Conservation (phyloP, 228 moss, liverwort and hornwort species). For the Sphagnum magellanicum region DNA sequence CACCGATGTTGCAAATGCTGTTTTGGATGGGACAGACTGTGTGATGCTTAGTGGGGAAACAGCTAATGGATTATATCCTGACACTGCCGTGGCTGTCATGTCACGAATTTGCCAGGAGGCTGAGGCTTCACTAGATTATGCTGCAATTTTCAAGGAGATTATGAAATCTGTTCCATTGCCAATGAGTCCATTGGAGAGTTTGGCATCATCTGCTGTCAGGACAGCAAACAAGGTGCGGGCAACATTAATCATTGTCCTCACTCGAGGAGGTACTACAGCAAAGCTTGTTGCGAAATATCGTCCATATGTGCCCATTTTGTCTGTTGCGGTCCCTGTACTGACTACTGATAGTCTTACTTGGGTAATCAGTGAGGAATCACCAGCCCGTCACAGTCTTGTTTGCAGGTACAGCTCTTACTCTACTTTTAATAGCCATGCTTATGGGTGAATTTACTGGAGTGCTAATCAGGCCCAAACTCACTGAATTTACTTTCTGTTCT, state of each 20-base stretch:
- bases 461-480: no score
- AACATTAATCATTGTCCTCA: conserved; percentile 73
- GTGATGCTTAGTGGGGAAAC: conserved; percentile 98
- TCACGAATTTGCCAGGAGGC: conserved; percentile 93
- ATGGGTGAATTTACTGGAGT: no score
- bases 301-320: conserved; percentile 74
- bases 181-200: conserved; percentile 90
- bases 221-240: conserved; percentile 85
- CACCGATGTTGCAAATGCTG: conserved; percentile 92
- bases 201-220: conserved; percentile 88
- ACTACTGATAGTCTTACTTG: conserved; percentile 91
- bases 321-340: conserved; percentile 84
- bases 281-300: conserved; percentile 96
- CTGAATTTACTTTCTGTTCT: no score
- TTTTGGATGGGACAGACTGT: conserved; percentile 87
- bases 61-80: conserved; percentile 83
- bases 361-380: conserved; percentile 85
- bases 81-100: conserved; percentile 63
- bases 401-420: conserved; percentile 15
- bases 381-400: conserved; percentile 79
- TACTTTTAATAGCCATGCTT: no score
- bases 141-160: conserved; percentile 78
- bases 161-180: conserved; percentile 74
- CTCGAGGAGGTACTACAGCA: conserved; percentile 88
- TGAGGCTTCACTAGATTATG: conserved; percentile 83